These are phyloP conservation scores for Bryoglossum gracile DNA, from an alignment of 495 filamentous ascomycete genomes.

Conservation along the genomic window DNA sequence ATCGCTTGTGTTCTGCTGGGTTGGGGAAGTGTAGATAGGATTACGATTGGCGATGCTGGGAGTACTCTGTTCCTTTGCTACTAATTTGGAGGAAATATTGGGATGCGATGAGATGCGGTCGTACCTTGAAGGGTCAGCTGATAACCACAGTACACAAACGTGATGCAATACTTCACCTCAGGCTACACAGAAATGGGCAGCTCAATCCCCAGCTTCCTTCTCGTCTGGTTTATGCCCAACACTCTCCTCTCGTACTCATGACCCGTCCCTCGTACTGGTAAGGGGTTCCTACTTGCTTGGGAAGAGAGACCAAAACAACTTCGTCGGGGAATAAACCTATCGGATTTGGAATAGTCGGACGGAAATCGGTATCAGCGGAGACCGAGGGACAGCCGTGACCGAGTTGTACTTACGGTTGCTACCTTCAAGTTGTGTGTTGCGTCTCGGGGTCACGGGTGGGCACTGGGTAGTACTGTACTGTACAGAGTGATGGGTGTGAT, in stretches of 20 bases:
- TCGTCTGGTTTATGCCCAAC: slow-evolving; percentile 36
- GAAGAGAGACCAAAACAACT: background rate
- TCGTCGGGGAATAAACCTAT: slow-evolving; percentile 17
- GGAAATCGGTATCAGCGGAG: too few species aligned
- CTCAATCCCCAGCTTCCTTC: slow-evolving; percentile 32
- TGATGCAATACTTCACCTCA: too few species aligned
- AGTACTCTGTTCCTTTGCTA: slow-evolving; percentile 11
- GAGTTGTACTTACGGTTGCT: too few species aligned
- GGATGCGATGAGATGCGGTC: slow-evolving; percentile 35
- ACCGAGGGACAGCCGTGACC: too few species aligned
- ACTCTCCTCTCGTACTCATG: slow-evolving; percentile 33
- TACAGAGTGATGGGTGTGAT: too few species aligned
- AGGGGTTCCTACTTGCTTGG: too few species aligned
- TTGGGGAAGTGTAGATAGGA: slow-evolving; percentile 36
- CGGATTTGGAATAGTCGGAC: too few species aligned
- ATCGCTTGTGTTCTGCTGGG: slow-evolving; percentile 34
- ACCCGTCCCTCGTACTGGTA: background rate
- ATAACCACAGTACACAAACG: too few species aligned
- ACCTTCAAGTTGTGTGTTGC: too few species aligned
- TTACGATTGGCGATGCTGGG: slow-evolving; percentile 36
- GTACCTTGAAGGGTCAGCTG: too few species aligned
- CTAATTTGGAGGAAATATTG: slow-evolving; percentile 30
- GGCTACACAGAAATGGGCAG: slow-evolving; percentile 38
- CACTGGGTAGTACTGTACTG: too few species aligned
- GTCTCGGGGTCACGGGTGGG: too few species aligned